These are phyloP conservation scores for Cynanchum wilfordii DNA, from an alignment of 257 asterid genomes.

Conservation along the genomic window DNA sequence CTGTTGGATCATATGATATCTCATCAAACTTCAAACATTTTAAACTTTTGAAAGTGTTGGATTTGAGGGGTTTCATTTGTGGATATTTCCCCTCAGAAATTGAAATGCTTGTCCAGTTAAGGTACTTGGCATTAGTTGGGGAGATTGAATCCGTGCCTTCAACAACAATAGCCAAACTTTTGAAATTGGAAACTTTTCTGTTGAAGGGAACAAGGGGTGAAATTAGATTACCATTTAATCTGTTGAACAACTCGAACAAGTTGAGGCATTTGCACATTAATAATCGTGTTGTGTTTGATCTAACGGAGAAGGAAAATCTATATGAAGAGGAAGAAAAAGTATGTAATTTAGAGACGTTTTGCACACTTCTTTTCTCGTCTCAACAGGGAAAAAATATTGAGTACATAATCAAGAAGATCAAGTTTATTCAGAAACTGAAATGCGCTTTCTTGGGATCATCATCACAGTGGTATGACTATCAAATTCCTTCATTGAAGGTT, in stretches of 20 bases:
- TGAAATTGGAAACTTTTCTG: conserved; percentile 15
- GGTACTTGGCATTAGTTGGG: conserved; percentile 11
- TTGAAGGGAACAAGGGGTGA: not conserved
- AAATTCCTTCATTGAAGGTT: not conserved
- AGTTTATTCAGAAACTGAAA: not conserved
- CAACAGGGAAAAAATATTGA: not conserved
- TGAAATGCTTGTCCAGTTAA: conserved; percentile 7
- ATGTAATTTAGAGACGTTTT: not conserved
- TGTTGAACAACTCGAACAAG: conserved; percentile 8
- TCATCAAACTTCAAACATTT: not conserved
- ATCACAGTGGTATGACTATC: too few species aligned
- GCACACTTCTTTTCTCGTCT: not conserved
- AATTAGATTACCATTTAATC: not conserved
- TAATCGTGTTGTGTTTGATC: not conserved
- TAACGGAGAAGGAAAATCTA: not conserved
- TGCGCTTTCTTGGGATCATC: not conserved
- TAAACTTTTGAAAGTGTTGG: conserved; percentile 12
- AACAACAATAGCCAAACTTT: not conserved
- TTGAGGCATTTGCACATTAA: conserved; percentile 12
- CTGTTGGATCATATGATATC: not conserved
- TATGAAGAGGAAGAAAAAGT: not conserved
- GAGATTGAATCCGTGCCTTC: not conserved
- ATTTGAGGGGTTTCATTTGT: not conserved
- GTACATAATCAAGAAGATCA: not conserved
- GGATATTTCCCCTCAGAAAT: not conserved